These are phyloP conservation scores for Exophiala sp. DNA, from an alignment of 2,329 filamentous ascomycete species.

Conservation along the genomic window DNA sequence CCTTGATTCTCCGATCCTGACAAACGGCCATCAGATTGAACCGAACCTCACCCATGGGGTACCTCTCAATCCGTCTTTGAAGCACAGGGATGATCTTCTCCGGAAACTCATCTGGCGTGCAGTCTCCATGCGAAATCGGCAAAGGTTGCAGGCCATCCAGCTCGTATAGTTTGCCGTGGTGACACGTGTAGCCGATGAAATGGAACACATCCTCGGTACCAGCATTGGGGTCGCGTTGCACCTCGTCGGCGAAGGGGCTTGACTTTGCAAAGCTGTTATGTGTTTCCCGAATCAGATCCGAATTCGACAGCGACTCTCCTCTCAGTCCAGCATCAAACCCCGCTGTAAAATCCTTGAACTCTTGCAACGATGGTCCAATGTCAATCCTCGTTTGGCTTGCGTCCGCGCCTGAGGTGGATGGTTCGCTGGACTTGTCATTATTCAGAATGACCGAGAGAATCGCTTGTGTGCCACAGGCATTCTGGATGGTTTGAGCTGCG, in stretches of 20 bases:
- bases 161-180: conserved; percentile 81
- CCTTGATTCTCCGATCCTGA: conserved; percentile 72
- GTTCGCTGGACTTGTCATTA: conserved; percentile 53
- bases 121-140: conserved; percentile 82
- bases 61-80: conserved; percentile 76
- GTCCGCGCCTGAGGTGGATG: conserved; percentile 25
- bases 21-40: conserved; percentile 97
- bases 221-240: conserved; percentile 64
- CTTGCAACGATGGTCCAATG: conserved; percentile 66
- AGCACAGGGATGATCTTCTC: conserved; percentile 81
- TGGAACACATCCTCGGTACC: conserved; percentile 90
- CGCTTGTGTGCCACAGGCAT: conserved; percentile 95
- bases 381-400: conserved; percentile 48
- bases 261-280: conserved; percentile 89
- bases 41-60: conserved; percentile 81
- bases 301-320: conserved; percentile 69
- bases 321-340: conserved; percentile 73
- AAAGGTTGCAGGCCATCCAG: conserved; percentile 90
- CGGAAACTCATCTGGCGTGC: conserved; percentile 68
- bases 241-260: conserved; percentile 91
- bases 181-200: conserved; percentile 89
- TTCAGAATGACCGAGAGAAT: conserved; percentile 89
- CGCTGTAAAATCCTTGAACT: conserved; percentile 86
- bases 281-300: conserved; percentile 67
- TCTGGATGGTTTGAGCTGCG: conserved; percentile 95